Evolutionary conservation across 257 asterid species (phyloP).

Genomic region (Jacaranda copaia): DNA sequence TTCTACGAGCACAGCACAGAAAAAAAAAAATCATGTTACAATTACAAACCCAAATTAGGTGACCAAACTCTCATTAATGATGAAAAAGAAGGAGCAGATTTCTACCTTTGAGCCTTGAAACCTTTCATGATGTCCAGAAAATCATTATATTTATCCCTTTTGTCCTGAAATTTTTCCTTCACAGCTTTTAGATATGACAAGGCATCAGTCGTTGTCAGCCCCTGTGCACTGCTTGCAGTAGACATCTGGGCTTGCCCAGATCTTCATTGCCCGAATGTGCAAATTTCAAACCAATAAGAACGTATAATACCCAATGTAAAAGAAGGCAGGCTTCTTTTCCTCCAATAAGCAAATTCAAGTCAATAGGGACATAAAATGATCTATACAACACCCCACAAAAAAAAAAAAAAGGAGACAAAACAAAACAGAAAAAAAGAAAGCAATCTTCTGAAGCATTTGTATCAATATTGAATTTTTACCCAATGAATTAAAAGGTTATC

Average conservation of each 20-base stretch:
- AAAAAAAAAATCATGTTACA: background rate
- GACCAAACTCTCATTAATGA: conserved; percentile 25
- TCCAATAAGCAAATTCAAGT: background rate
- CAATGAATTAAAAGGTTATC: no score
- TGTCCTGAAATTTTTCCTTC: conserved; percentile 64
- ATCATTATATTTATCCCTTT: conserved; percentile 63
- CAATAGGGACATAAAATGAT: background rate
- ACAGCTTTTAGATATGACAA: conserved; percentile 69
- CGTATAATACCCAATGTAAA: no score
- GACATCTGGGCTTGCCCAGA: conserved; percentile 58
- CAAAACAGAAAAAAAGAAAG: background rate
- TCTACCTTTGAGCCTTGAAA: conserved; percentile 77
- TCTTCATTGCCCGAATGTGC: conserved; percentile 44
- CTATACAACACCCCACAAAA: background rate
- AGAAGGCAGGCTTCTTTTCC: no score
- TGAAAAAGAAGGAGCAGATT: background rate
- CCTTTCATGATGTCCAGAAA: conserved; percentile 81
- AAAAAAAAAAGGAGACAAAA: background rate
- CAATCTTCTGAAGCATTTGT: conserved; percentile 3
- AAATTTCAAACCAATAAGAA: conserved; percentile 4
- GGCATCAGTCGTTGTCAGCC: conserved; percentile 68
- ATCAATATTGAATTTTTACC: conserved; percentile 1
- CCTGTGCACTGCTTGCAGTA: conserved; percentile 55
- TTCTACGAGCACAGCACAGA: conserved; percentile 45
- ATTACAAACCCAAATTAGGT: background rate